These are phyloP conservation scores for Anthracocystis setariae DNA, from an alignment of 1,284 basidiomycete species.

Conservation along the genomic window DNA sequence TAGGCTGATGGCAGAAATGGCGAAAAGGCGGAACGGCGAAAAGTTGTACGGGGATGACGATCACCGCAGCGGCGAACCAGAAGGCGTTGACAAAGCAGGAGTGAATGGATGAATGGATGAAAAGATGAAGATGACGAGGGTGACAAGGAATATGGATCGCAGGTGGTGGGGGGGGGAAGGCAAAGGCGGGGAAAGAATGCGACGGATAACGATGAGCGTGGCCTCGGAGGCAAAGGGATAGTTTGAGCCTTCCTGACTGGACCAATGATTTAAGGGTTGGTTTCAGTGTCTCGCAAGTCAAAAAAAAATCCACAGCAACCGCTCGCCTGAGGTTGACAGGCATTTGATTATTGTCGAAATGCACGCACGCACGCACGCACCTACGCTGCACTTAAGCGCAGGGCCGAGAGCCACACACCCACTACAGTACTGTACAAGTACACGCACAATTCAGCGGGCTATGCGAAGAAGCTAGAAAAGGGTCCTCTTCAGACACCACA, in stretches of 20 bases:
- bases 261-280: too few species aligned
- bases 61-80: too few species aligned
- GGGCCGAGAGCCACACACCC: too few species aligned
- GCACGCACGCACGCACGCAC: too few species aligned
- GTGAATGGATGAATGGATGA: background rate
- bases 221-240: conserved; percentile 13
- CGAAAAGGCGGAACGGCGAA: background rate
- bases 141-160: background rate
- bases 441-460: too few species aligned
- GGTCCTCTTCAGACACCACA: conserved; percentile 1
- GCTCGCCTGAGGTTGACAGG: too few species aligned
- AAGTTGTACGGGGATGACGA: too few species aligned
- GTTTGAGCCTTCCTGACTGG: too few species aligned
- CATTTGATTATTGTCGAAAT: too few species aligned
- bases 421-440: too few species aligned
- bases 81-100: background rate
- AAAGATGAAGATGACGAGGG: background rate
- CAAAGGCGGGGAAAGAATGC: conserved; percentile 25
- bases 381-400: too few species aligned
- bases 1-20: too few species aligned
- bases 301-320: background rate
- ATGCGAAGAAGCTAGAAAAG: background rate
- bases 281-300: background rate
- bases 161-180: conserved; percentile 8
- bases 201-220: conserved; percentile 47